Conservation (phyloP, 352 stramenopile species). For the Thraustochytrium striatum region DNA sequence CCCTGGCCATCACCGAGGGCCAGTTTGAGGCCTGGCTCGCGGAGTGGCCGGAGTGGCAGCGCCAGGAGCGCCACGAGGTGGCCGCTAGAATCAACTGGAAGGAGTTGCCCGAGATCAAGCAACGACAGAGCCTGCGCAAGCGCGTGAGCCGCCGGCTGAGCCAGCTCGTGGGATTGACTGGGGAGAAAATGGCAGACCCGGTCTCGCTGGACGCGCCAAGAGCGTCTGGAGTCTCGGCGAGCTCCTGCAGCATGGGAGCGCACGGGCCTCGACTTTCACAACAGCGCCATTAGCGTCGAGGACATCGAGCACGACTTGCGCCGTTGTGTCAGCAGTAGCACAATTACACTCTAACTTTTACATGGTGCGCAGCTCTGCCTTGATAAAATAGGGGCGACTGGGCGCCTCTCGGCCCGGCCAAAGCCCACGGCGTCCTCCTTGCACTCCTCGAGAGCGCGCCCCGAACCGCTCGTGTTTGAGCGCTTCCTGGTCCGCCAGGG, state of each 20-base stretch:
- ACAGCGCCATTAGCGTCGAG: too few relatives aligned
- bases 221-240: too few relatives aligned
- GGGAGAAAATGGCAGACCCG: not conserved
- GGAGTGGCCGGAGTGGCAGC: slow-evolving; percentile 40
- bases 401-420: not conserved
- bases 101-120: not conserved
- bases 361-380: not conserved
- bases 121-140: too few relatives aligned
- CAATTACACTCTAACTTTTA: too few relatives aligned
- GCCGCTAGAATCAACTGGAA: not conserved
- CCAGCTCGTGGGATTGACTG: not conserved
- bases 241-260: too few relatives aligned
- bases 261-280: too few relatives aligned
- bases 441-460: not conserved
- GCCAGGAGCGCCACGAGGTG: slow-evolving; percentile 15
- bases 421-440: not conserved
- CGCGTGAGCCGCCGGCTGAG: not conserved
- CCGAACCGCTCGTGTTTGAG: too few relatives aligned
- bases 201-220: not conserved
- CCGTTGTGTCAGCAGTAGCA: too few relatives aligned
- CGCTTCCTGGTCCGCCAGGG: too few relatives aligned
- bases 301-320: too few relatives aligned
- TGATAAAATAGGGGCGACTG: too few relatives aligned
- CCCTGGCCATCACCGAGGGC: slow-evolving; percentile 27
- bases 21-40: slow-evolving; percentile 40